These are phyloP conservation scores for Acanthamoeba culbertsoni DNA, from an alignment of 208 protist genomes.

Conservation along the genomic window DNA sequence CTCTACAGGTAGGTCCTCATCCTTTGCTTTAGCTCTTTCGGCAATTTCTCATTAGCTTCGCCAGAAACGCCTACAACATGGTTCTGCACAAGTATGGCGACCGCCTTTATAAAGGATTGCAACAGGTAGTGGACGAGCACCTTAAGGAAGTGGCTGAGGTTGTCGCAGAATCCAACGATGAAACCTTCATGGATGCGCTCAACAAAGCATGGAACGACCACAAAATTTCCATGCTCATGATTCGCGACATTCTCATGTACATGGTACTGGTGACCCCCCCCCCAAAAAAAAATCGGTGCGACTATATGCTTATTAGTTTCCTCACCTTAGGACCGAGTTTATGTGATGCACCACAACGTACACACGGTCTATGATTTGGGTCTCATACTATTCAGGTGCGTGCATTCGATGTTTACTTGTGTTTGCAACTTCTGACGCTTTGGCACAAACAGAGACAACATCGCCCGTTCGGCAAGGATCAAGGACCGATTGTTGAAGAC, in stretches of 20 bases:
- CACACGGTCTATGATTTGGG: constrained; percentile 83
- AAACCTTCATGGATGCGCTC: constrained; percentile 73
- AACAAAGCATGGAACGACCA: constrained; percentile 82
- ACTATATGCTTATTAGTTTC: neutral
- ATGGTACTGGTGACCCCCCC: constrained; percentile 72
- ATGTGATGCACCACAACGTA: constrained; percentile 80
- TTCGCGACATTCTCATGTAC: constrained; percentile 88
- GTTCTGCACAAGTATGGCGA: constrained; percentile 86
- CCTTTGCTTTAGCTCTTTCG: neutral
- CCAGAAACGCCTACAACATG: constrained; percentile 83
- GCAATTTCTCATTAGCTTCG: neutral
- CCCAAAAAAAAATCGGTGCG: too few relatives aligned
- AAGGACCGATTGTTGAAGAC: constrained; percentile 76
- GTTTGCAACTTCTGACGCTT: neutral
- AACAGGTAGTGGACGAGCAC: constrained; percentile 72
- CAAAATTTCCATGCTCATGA: constrained; percentile 82
- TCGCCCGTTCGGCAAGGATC: constrained; percentile 67
- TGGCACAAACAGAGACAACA: constrained; percentile 70
- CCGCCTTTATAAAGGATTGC: constrained; percentile 78
- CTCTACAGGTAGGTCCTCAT: constrained; percentile 76
- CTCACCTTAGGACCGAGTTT: constrained; percentile 73
- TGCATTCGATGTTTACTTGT: neutral
- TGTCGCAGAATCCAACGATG: constrained; percentile 68
- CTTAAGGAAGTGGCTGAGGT: constrained; percentile 63
- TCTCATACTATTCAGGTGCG: constrained; percentile 21